Evolutionary conservation across 2,329 filamentous ascomycete species (phyloP).

Genomic region (Colletotrichum paranaense): DNA sequence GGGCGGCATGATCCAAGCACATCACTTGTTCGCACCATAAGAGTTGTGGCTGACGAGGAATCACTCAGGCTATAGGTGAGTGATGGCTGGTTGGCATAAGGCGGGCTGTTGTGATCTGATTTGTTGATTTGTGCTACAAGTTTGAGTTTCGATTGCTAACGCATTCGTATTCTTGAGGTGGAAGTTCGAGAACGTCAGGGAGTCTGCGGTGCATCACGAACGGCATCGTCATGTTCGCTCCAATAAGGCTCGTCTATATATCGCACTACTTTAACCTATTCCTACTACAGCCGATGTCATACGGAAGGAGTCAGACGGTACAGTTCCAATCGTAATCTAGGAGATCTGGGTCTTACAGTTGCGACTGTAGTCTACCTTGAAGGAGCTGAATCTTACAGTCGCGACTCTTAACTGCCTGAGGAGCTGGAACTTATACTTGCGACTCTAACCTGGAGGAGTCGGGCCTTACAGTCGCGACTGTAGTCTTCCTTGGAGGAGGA

Average conservation of each 20-base stretch:
- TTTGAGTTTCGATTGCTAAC: constrained; percentile 13
- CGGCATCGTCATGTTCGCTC: neutral
- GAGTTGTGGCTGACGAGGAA: neutral
- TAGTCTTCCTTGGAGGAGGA: no score
- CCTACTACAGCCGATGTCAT: no score
- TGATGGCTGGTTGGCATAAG: neutral
- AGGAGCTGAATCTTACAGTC: no score
- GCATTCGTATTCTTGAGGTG: neutral
- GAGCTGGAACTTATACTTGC: no score
- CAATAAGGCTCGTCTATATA: no score
- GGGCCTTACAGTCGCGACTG: no score
- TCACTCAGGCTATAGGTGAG: neutral
- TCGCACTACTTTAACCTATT: neutral
- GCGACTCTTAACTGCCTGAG: no score
- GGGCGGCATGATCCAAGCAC: neutral
- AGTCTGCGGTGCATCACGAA: neutral
- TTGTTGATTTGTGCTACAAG: neutral
- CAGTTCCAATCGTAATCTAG: no score
- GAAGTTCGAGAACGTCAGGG: neutral
- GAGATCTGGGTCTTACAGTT: no score
- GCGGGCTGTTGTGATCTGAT: neutral
- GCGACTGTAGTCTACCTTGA: no score
- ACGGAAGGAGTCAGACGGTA: no score
- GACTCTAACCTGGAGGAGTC: no score
- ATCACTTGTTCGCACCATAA: neutral